Conservation (phyloP, 2,329 filamentous ascomycete genomes). For the Trichophyton verrucosum region DNA sequence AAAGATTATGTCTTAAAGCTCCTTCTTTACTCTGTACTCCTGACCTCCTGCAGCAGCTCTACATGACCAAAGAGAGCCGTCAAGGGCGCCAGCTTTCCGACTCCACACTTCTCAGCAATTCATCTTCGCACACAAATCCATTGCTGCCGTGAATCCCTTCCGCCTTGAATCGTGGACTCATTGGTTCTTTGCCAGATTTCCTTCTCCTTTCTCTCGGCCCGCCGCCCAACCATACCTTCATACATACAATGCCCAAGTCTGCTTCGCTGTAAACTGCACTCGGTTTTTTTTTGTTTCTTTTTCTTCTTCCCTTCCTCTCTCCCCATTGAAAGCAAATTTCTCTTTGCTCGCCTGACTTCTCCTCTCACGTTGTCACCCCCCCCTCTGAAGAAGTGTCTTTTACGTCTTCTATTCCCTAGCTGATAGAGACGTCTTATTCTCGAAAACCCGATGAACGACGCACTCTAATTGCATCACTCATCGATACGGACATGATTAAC, state of each 20-base stretch:
- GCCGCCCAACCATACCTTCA: neutral
- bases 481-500: neutral
- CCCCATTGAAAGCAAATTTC: neutral
- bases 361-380: neutral
- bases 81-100: conserved; percentile 1
- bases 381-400: neutral
- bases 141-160: conserved; percentile 1
- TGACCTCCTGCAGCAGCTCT: neutral
- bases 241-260: neutral
- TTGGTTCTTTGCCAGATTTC: conserved; percentile 11
- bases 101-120: conserved; percentile 3
- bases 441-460: conserved; percentile 2
- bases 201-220: neutral
- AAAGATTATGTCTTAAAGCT: neutral
- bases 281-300: neutral
- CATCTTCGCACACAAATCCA: conserved; percentile 2
- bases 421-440: conserved; percentile 2
- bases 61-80: neutral
- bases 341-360: neutral
- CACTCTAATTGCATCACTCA: conserved; percentile 4
- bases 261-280: conserved; percentile 1
- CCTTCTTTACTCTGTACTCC: neutral
- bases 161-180: conserved; percentile 9
- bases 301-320: neutral
- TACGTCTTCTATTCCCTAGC: conserved; percentile 3